Percentiles rank a stretch among this genome's conserved stretches.
These are phyloP conservation scores for Fraxinus anomala DNA, from an alignment of 257 asterid species.

Conservation along the genomic window DNA sequence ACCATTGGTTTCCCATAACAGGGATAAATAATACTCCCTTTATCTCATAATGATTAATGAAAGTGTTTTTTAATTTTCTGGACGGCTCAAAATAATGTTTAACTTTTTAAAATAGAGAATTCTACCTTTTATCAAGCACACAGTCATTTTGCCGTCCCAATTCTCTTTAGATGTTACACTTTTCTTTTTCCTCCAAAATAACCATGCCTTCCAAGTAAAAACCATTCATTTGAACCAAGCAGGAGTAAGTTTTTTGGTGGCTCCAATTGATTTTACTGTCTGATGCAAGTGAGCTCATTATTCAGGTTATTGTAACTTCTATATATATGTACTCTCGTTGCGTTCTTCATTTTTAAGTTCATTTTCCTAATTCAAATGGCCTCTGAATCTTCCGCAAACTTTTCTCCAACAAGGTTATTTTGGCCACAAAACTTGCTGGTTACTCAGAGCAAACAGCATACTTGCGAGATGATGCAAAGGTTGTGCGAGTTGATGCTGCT, in stretches of 20 bases:
- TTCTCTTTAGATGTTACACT: background rate
- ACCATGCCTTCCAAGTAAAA: background rate
- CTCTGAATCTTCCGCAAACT: conserved; percentile 1
- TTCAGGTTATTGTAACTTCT: background rate
- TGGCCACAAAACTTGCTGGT: conserved; percentile 96
- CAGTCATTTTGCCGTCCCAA: background rate
- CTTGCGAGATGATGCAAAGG: conserved; percentile 62
- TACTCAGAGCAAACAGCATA: conserved; percentile 62
- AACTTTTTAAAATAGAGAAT: background rate
- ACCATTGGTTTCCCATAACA: background rate
- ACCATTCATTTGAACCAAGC: background rate
- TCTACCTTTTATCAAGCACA: background rate
- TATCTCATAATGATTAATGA: background rate
- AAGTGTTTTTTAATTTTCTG: background rate
- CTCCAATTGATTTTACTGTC: conserved; percentile 1
- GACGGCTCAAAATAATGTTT: background rate
- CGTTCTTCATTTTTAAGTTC: background rate
- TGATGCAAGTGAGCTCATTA: background rate
- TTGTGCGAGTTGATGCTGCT: conserved; percentile 85
- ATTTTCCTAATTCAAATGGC: background rate
- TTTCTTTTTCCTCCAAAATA: background rate
- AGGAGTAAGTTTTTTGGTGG: background rate
- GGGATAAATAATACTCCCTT: background rate
- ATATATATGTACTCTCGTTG: background rate
- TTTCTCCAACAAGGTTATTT: conserved; percentile 54